These are phyloP conservation scores for Periconia sp. DNA, from an alignment of 2,329 filamentous ascomycete species.

Conservation along the genomic window DNA sequence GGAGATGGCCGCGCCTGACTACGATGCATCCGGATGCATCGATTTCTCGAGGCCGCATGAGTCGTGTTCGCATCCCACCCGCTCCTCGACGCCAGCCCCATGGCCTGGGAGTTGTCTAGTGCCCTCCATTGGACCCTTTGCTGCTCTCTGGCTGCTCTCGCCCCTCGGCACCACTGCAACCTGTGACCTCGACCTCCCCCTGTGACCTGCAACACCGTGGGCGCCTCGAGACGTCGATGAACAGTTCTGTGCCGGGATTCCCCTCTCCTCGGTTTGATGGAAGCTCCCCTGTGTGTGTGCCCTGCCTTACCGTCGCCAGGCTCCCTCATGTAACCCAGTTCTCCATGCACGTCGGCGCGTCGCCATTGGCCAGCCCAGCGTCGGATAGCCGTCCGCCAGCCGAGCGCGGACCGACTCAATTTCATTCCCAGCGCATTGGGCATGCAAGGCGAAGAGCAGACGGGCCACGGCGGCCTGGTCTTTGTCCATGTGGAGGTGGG, in stretches of 20 bases:
- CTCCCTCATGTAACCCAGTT: not conserved
- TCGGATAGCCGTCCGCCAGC: not conserved
- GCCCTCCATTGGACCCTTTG: slow-evolving; percentile 3
- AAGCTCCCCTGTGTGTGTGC: not conserved
- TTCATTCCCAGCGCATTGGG: not conserved
- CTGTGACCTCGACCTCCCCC: slow-evolving; percentile 13
- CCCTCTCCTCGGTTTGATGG: slow-evolving; percentile 19
- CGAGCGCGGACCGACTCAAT: not conserved
- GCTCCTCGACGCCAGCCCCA: slow-evolving; percentile 20
- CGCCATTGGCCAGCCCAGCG: no score
- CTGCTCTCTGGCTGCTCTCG: not conserved
- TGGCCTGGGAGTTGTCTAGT: slow-evolving; percentile 14
- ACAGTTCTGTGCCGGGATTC: slow-evolving; percentile 11
- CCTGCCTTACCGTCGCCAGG: not conserved
- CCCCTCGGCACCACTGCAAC: not conserved
- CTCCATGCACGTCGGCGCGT: no score
- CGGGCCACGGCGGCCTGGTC: slow-evolving; percentile 3
- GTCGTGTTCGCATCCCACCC: slow-evolving; percentile 10
- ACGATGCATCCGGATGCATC: slow-evolving; percentile 4
- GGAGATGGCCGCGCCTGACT: slow-evolving; percentile 13
- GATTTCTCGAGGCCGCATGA: slow-evolving; percentile 6
- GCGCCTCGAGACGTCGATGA: slow-evolving; percentile 4
- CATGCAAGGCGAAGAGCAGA: no score
- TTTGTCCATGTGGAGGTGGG: slow-evolving; percentile 30
- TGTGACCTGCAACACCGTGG: slow-evolving; percentile 10